Base-by-base conservation (phyloP, 75 land plant genomes). In the Chamaecyparis obtusa region DNA sequence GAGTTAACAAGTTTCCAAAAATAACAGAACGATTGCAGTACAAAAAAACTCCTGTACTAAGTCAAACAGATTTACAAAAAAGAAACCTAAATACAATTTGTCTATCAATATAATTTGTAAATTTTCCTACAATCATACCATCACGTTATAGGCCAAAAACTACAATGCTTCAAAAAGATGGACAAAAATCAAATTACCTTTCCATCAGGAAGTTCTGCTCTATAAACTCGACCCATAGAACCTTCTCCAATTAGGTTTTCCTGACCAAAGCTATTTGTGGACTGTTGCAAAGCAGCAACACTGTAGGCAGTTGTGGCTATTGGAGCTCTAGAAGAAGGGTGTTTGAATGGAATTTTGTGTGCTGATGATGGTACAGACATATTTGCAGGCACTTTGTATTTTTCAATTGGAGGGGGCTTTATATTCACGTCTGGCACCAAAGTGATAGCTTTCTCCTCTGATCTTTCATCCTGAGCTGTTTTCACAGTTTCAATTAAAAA, bases 251-350 rank as follows among this genome's bases (percentile, higher is more conserved):
- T 88, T 72, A 95, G 87, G 87, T 95, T 93, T 74, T 90, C 93
- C 81, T 91, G 91, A 6, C 89, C 87, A 88, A 96, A 96, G 85
- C 95, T 95, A 72, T 92, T 89, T 44, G 98, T 96, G 49, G 86
- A 93, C 81, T 94, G 92, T 83, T 96, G 98, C 86, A 96, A 92
- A 3, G 90, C 91, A 67, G 94, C 95, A 86, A 96, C 88, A 16
- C 90, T 90, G 84, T 93, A 96, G 30, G 81, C 72, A 46, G 76
- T 89, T 17, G 87, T 87, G 86, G 86, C 87, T 87, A 84, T 55
- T 54, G 85, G 41, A 16, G 64, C 30, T n/a, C 48, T 81, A 46
- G 83, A 44, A 44, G 3, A 1, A 44, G 46, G 83, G 51, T 17
- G 46, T 6, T 24, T 81, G 32, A 27, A 44, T 43, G 32, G 16